These are phyloP conservation scores for Cryphonectria naterciae DNA, from an alignment of 2,329 filamentous ascomycete species.

Conservation along the genomic window DNA sequence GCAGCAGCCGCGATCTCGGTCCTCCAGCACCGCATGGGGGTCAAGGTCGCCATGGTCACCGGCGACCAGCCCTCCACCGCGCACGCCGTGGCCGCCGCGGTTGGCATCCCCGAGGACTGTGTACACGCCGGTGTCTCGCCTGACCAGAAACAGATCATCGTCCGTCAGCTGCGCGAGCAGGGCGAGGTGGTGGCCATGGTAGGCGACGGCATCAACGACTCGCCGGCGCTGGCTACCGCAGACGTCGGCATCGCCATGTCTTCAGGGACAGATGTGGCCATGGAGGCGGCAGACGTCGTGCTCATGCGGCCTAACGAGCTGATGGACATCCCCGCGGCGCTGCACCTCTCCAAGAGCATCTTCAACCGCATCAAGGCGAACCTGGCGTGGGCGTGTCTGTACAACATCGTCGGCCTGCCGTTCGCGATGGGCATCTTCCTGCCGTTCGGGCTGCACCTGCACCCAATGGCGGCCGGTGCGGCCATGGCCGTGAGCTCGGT, in stretches of 20 bases:
- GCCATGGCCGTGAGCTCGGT: slow-evolving; percentile 93
- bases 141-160: slow-evolving; percentile 86
- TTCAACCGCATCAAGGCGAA: slow-evolving; percentile 95
- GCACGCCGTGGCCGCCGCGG: slow-evolving; percentile 76
- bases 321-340: slow-evolving; percentile 86
- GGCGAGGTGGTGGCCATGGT: slow-evolving; percentile 93
- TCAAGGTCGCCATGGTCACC: slow-evolving; percentile 89
- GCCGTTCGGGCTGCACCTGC: slow-evolving; percentile 83
- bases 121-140: slow-evolving; percentile 89
- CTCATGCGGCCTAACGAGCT: slow-evolving; percentile 92
- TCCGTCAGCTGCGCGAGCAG: slow-evolving; percentile 73
- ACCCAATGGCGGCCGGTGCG: slow-evolving; percentile 91
- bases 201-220: slow-evolving; percentile 98
- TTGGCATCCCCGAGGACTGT: slow-evolving; percentile 76
- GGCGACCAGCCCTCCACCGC: slow-evolving; percentile 89
- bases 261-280: slow-evolving; percentile 92
- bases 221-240: slow-evolving; percentile 88
- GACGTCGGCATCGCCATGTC: slow-evolving; percentile 92
- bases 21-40: slow-evolving; percentile 75
- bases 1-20: slow-evolving; percentile 81
- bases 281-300: slow-evolving; percentile 95
- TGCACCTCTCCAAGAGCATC: slow-evolving; percentile 81
- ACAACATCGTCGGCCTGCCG: slow-evolving; percentile 88
- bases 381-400: slow-evolving; percentile 87
- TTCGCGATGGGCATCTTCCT: slow-evolving; percentile 98